A percentile compares a stretch with the other conserved stretches of the same genome.
Evolutionary conservation across 306 rosid species (phyloP).

Genomic region (Phaseolus lunatus): DNA sequence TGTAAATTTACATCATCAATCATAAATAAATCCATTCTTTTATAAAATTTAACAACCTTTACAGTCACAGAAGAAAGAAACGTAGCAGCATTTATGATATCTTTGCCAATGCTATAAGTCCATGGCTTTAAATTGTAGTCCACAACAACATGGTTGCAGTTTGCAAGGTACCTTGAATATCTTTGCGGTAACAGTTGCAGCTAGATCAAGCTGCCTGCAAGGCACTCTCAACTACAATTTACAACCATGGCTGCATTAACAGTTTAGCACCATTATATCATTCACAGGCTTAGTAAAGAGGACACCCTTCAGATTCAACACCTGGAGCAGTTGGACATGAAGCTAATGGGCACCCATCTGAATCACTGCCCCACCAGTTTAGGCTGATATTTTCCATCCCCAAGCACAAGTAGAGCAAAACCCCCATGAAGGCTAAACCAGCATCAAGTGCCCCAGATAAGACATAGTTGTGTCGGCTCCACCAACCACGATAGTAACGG

Average conservation of each 20-base stretch:
- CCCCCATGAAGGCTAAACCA: slow-evolving; percentile 92
- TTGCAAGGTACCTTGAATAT: no score
- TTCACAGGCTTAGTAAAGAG: slow-evolving; percentile 38
- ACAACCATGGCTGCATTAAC: background rate
- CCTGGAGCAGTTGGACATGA: slow-evolving; percentile 75
- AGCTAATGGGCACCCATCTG: slow-evolving; percentile 83
- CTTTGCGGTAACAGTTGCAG: no score
- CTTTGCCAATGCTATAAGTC: background rate
- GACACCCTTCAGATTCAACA: slow-evolving; percentile 57
- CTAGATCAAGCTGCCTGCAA: no score
- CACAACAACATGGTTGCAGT: background rate
- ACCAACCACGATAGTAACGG: slow-evolving; percentile 74
- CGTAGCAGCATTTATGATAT: background rate
- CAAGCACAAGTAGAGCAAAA: slow-evolving; percentile 67
- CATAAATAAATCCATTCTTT: background rate
- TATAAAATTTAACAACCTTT: background rate
- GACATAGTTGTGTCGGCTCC: slow-evolving; percentile 81
- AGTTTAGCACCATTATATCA: background rate
- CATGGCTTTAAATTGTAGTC: background rate
- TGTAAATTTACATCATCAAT: background rate
- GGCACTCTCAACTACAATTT: background rate
- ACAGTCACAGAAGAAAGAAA: background rate
- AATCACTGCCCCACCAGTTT: slow-evolving; percentile 78
- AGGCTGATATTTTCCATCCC: slow-evolving; percentile 63
- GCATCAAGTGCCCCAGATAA: slow-evolving; percentile 85